Conservation (phyloP, 164 flowering plant species). For the Akebia trifoliata region DNA sequence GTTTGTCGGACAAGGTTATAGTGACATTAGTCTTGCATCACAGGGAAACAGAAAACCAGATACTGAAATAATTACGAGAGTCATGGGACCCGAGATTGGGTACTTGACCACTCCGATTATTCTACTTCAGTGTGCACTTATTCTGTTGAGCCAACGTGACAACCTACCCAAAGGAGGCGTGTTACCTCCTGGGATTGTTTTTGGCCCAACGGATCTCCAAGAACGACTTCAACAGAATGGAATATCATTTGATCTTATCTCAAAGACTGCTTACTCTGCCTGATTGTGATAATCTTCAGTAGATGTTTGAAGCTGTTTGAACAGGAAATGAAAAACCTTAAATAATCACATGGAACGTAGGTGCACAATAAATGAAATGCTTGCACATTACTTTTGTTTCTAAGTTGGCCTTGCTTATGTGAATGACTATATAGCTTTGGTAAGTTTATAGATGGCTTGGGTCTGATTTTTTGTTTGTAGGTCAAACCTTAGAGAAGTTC, state of each 20-base stretch:
- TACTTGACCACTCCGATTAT: slow-evolving; percentile 82
- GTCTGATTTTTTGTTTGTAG: too few relatives aligned
- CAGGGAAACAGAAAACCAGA: slow-evolving; percentile 51
- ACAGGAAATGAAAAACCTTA: neutral
- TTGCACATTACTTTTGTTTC: too few relatives aligned
- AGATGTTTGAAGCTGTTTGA: neutral
- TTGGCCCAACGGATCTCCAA: slow-evolving; percentile 89
- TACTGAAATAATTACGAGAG: slow-evolving; percentile 69
- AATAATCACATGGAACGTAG: too few relatives aligned
- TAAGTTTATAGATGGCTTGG: too few relatives aligned
- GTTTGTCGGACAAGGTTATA: slow-evolving; percentile 75
- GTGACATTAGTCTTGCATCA: slow-evolving; percentile 33
- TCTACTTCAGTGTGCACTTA: slow-evolving; percentile 74
- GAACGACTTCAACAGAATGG: slow-evolving; percentile 74
- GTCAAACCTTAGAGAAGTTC: too few relatives aligned
- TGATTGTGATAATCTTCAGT: slow-evolving; percentile 6
- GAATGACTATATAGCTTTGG: too few relatives aligned
- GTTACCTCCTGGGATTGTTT: slow-evolving; percentile 74
- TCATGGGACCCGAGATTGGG: slow-evolving; percentile 93
- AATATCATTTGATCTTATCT: slow-evolving; percentile 72
- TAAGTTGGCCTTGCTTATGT: too few relatives aligned
- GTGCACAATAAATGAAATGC: too few relatives aligned
- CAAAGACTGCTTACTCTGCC: slow-evolving; percentile 32
- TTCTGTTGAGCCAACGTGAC: slow-evolving; percentile 48
- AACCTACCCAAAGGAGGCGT: slow-evolving; percentile 83